Evolutionary conservation across 352 stramenopile species (phyloP), one percentile per base, ranked within the genome.

Genomic region (Globisporangium sylvaticum): DNA sequence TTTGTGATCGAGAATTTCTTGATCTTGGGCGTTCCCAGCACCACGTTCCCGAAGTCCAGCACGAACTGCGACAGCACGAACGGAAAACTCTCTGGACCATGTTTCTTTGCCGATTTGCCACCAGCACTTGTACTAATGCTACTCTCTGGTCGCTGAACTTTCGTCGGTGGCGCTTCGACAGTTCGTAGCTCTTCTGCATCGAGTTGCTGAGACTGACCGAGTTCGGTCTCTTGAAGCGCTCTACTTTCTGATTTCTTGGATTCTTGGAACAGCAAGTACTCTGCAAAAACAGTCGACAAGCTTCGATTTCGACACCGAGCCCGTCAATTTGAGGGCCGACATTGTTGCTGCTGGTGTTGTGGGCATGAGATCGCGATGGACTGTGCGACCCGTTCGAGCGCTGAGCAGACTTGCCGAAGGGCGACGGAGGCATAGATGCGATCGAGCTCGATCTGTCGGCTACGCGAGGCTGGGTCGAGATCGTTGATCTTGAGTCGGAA

Each of bases 21-120:
- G 62, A 97, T 94, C 65, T 93, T 93, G 64, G 95, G 94, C 8
- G 90, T 89, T 5, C 94, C 95, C 4, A 93, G 65, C 10, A 98
- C 90, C 58, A 98, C 90, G 67, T 98, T 95, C 0, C 94, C 95
- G 71, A 98, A 98, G 69, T 98, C 95, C 27, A 96, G 79, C 1
- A 97, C 81, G 67, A 98, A 98, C 62, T 93, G 81, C 3, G 89
- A 96, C 18, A 97, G 63, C 52, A 97, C 77, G 66, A 98, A 98
- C 9, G 79, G 71, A 5, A 88, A 81, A 14, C 63, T 74, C 54
- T 88, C 78, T 0, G 63, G 57, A 4, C 48, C 65, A 6, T 65
- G 66, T 58, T 77, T 80, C 67, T 77, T 79, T 12, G 55, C 25
- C 20, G 68, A 7, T 55, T 77, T 79, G 6, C 24, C 42, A 15